Conservation (phyloP, 768 basidiomycete species). For the Lactifluus subvellereus region DNA sequence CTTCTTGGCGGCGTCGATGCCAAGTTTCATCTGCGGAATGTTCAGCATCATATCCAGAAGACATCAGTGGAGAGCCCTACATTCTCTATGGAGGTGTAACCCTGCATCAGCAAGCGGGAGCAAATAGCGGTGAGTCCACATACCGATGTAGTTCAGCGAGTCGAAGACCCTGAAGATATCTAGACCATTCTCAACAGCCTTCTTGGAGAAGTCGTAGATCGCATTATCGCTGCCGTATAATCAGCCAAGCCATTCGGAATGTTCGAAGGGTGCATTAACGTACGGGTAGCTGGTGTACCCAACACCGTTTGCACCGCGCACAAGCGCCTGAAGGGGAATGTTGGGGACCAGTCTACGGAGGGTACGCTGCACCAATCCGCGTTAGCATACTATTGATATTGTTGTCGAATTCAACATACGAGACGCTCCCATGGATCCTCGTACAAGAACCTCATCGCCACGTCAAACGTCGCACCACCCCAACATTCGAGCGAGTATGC, state of each 20-base stretch:
- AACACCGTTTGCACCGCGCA: conserved; percentile 98
- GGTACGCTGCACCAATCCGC: conserved; percentile 50
- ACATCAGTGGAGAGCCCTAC: conserved; percentile 36
- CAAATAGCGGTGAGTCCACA: conserved; percentile 26
- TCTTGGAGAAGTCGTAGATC: conserved; percentile 99
- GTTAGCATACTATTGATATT: background rate
- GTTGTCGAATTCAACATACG: conserved; percentile 39
- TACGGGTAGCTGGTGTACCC: conserved; percentile 98
- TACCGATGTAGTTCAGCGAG: conserved; percentile 97
- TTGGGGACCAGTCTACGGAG: conserved; percentile 96
- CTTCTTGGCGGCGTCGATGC: conserved; percentile 99
- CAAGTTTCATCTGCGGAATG: conserved; percentile 75
- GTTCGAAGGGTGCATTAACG: conserved; percentile 52
- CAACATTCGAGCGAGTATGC: conserved; percentile 98
- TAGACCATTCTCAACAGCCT: conserved; percentile 98
- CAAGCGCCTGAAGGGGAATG: conserved; percentile 96
- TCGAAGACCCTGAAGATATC: conserved; percentile 99
- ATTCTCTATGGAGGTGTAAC: conserved; percentile 48
- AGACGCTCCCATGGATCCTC: conserved; percentile 99
- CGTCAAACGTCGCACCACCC: conserved; percentile 99
- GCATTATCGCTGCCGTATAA: conserved; percentile 73
- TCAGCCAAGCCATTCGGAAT: background rate
- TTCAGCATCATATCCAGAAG: background rate
- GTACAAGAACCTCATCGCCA: conserved; percentile 98
- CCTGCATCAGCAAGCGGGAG: conserved; percentile 2